A percentile compares a stretch with the other conserved stretches of the same genome.
phyloP scores from a whole-genome alignment of 345 rosid species.

The Dovyalis caffra region DNA sequence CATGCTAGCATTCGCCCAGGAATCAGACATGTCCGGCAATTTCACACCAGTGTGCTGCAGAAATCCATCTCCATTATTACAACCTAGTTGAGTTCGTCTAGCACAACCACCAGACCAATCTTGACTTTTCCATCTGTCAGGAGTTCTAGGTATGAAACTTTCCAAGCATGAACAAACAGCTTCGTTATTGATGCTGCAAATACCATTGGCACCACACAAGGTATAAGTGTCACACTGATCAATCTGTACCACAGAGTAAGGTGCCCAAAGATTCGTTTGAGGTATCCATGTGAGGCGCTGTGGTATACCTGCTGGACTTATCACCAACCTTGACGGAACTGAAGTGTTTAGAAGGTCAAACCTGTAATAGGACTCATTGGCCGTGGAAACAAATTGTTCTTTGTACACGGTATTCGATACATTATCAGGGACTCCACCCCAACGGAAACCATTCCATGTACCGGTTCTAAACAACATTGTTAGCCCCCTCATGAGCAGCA shows the following conservation, averaged over 20 bases:
- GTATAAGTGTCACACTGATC: not conserved
- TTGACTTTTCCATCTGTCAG: not conserved
- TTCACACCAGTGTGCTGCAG: not conserved
- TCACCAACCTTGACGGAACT: constrained; percentile 9
- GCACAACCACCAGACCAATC: not conserved
- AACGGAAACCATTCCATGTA: constrained; percentile 6
- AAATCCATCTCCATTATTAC: constrained; percentile 4
- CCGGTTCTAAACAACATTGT: not conserved
- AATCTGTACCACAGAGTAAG: not conserved
- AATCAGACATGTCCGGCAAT: constrained; percentile 18
- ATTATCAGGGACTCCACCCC: not conserved
- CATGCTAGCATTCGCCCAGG: constrained; percentile 12
- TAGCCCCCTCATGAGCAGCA: not conserved
- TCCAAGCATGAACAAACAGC: constrained; percentile 3
- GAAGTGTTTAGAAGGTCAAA: constrained; percentile 1
- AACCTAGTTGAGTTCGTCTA: constrained; percentile 1
- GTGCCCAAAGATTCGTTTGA: not conserved
- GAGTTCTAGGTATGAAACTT: not conserved
- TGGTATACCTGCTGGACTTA: not conserved
- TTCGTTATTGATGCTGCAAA: not conserved
- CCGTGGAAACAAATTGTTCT: not conserved
- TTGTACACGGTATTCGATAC: not conserved
- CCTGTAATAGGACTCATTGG: not conserved
- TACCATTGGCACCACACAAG: not conserved
- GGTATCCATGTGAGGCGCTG: constrained; percentile 3